These are phyloP conservation scores for Huntiella moniliformis DNA, from an alignment of 2,329 filamentous ascomycete genomes.

Conservation along the genomic window DNA sequence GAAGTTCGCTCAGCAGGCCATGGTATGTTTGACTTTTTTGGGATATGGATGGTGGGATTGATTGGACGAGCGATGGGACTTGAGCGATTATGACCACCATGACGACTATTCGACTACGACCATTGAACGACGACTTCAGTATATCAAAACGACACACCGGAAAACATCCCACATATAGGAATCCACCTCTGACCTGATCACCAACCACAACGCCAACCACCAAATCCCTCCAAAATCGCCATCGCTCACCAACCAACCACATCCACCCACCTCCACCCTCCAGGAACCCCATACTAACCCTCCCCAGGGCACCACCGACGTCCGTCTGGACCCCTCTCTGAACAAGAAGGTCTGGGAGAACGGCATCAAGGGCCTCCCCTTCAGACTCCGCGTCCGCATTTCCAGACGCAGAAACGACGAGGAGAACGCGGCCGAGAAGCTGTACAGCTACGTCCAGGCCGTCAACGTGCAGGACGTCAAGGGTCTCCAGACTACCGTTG, in stretches of 20 bases:
- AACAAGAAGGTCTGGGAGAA: conserved; percentile 99
- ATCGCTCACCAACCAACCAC: not conserved
- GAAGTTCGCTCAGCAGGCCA: conserved; percentile 76
- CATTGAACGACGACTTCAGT: not conserved
- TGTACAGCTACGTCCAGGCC: conserved; percentile 98
- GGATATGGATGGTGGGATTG: not conserved
- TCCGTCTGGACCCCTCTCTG: conserved; percentile 93
- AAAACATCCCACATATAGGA: no score
- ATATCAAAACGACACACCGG: not conserved
- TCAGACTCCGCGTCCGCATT: conserved; percentile 93
- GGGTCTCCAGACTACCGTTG: conserved; percentile 83
- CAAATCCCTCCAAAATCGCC: not conserved
- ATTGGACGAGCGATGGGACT: no score
- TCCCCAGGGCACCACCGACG: conserved; percentile 74
- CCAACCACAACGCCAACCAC: not conserved
- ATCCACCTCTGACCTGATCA: no score
- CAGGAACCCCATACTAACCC: not conserved
- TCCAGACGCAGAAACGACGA: conserved; percentile 99
- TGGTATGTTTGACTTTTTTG: conserved; percentile 47
- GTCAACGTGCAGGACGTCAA: conserved; percentile 99
- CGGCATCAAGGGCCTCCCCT: conserved; percentile 96
- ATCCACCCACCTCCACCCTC: not conserved
- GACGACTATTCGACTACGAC: not conserved
- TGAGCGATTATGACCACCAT: not conserved
- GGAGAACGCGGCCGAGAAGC: conserved; percentile 98